Percentiles rank a stretch among this genome's conserved stretches.
phyloP scores from a whole-genome alignment of 805 yeast genomes.

The Sugiyamaella floridensis region DNA sequence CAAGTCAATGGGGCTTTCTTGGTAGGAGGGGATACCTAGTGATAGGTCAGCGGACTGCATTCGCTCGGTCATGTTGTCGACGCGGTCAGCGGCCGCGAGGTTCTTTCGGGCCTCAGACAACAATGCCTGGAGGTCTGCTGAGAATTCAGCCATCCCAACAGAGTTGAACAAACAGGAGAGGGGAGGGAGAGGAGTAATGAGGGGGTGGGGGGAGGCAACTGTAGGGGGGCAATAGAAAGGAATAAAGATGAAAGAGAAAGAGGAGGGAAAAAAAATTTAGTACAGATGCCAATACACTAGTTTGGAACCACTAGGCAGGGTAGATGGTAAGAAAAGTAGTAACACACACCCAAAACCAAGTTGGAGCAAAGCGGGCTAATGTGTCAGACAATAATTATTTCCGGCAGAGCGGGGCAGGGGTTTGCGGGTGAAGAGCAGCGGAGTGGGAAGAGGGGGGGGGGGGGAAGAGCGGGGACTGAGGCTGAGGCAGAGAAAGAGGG shows the following conservation, averaged over 20 bases:
- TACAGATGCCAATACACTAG: neutral
- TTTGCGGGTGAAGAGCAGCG: neutral
- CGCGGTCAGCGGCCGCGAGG: constrained; percentile 14
- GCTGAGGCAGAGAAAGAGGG: neutral
- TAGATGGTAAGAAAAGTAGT: neutral
- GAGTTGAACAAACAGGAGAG: neutral
- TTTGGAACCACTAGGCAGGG: neutral
- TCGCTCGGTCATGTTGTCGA: constrained; percentile 17
- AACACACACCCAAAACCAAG: neutral
- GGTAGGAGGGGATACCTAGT: neutral
- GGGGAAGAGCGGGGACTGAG: neutral
- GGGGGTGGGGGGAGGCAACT: neutral
- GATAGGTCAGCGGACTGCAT: constrained; percentile 7
- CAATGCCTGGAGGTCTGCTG: constrained; percentile 20
- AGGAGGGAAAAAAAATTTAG: neutral
- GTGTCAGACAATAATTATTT: neutral
- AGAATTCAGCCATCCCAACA: constrained; percentile 15
- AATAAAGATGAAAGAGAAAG: neutral
- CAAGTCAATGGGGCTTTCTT: constrained; percentile 6
- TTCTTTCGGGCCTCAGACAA: constrained; percentile 20
- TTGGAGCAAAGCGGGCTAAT: neutral
- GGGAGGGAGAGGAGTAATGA: neutral
- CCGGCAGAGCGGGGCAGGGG: neutral
- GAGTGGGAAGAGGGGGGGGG: neutral
- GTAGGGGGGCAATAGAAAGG: neutral